Evolutionary conservation across 1,284 basidiomycete species (phyloP).

Genomic region (Ganoderma resinaceum): DNA sequence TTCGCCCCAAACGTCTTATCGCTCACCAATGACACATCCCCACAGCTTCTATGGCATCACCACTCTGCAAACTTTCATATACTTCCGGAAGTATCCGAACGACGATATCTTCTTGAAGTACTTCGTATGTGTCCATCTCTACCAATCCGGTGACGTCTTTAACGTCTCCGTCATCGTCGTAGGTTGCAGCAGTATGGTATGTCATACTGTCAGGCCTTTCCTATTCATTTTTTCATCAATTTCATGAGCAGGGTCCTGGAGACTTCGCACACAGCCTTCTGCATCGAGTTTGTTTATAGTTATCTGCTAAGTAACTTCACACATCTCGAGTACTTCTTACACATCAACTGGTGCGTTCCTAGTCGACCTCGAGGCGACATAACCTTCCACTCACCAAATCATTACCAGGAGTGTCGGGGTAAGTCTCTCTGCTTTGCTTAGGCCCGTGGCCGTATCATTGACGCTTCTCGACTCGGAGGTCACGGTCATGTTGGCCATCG

Average conservation of each 20-base stretch:
- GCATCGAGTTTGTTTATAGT: slow-evolving; percentile 27
- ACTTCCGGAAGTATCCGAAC: slow-evolving; percentile 31
- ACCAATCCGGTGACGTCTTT: not conserved
- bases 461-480: slow-evolving; percentile 10
- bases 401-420: slow-evolving; percentile 24
- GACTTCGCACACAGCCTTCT: slow-evolving; percentile 30
- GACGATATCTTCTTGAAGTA: slow-evolving; percentile 22
- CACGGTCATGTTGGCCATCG: slow-evolving; percentile 21
- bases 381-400: not conserved
- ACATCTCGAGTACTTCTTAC: slow-evolving; percentile 16
- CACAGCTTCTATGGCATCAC: slow-evolving; percentile 30
- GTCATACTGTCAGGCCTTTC: not conserved
- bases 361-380: not conserved
- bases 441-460: not conserved
- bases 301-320: slow-evolving; percentile 26
- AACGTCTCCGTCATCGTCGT: not conserved
- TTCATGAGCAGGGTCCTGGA: slow-evolving; percentile 26
- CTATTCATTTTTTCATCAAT: not conserved
- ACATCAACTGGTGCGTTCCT: slow-evolving; percentile 22
- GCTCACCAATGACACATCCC: not conserved
- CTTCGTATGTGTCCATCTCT: slow-evolving; percentile 16
- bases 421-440: not conserved
- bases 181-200: slow-evolving; percentile 30
- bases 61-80: slow-evolving; percentile 31
- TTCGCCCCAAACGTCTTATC: too few relatives aligned